Conservation (phyloP, 805 yeast species). For the Ogataea saltuana region DNA sequence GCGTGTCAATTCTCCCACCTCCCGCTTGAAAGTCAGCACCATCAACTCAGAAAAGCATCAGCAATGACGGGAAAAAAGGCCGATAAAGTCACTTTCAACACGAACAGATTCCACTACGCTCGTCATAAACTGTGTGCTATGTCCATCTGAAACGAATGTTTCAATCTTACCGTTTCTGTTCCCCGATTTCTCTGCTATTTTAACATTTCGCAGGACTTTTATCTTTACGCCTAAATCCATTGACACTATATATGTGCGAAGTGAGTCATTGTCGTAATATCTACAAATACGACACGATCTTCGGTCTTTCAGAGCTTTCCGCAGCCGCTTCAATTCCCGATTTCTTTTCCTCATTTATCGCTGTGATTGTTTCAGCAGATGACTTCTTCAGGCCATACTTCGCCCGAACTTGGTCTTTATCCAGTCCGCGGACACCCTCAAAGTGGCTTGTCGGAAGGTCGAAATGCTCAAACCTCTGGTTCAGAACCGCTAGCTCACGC, state of each 20-base stretch:
- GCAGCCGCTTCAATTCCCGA: background rate
- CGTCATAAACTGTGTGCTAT: slow-evolving; percentile 1
- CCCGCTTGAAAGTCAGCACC: background rate
- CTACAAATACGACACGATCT: slow-evolving; percentile 2
- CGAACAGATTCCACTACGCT: background rate
- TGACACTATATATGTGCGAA: no score
- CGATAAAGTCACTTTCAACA: no score
- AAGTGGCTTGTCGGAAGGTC: slow-evolving; percentile 27
- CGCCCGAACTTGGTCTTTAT: background rate
- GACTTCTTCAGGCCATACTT: background rate
- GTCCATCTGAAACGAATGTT: no score
- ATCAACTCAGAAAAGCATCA: background rate
- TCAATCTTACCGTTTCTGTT: no score
- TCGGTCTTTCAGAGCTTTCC: background rate
- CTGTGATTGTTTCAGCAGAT: background rate
- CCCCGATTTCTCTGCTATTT: no score
- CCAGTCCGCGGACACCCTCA: slow-evolving; percentile 16
- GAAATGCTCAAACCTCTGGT: slow-evolving; percentile 42
- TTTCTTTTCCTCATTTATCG: background rate
- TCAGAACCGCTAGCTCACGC: slow-evolving; percentile 42
- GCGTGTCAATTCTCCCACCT: background rate
- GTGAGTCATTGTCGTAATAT: no score
- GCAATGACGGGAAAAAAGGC: no score
- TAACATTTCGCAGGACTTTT: no score
- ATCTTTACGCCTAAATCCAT: no score